Conservation (phyloP, 768 basidiomycete species). For the Pisolithus albus region DNA sequence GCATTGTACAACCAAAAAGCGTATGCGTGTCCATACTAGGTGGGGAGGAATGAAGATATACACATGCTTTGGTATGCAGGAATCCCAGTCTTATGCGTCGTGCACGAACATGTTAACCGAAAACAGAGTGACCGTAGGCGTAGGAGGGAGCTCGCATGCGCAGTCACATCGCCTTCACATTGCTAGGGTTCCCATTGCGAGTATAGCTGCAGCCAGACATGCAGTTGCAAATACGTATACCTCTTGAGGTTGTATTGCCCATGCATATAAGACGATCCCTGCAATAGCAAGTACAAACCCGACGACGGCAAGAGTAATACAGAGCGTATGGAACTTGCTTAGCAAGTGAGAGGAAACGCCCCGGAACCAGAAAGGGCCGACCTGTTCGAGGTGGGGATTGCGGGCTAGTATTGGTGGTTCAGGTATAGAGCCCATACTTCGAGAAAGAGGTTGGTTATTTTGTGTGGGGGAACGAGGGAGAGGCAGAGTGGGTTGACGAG, state of each 20-base stretch:
- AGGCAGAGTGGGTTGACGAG: background rate
- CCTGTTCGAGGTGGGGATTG: conserved; percentile 47
- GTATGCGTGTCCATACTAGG: too few relatives aligned
- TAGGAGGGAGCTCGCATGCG: background rate
- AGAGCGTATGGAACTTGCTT: conserved; percentile 42
- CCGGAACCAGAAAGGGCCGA: conserved; percentile 36
- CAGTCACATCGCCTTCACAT: conserved; percentile 1
- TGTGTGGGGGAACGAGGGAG: background rate
- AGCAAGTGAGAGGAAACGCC: conserved; percentile 40
- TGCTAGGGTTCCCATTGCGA: conserved; percentile 14
- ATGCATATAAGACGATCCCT: conserved; percentile 47
- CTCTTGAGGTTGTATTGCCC: conserved; percentile 39
- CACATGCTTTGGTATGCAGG: too few relatives aligned
- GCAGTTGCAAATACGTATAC: conserved; percentile 39
- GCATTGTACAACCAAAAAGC: too few relatives aligned
- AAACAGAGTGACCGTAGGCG: background rate
- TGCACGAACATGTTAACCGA: too few relatives aligned
- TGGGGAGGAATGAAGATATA: too few relatives aligned
- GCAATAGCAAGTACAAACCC: conserved; percentile 47
- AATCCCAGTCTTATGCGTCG: too few relatives aligned
- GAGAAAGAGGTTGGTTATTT: background rate
- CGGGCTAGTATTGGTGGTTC: conserved; percentile 32
- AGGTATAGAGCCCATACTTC: conserved; percentile 1
- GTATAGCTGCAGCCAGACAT: conserved; percentile 32
- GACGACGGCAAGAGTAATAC: conserved; percentile 37